Evolutionary conservation across 129 eudicot species (phyloP).

Genomic region (Flaveria sonorensis): DNA sequence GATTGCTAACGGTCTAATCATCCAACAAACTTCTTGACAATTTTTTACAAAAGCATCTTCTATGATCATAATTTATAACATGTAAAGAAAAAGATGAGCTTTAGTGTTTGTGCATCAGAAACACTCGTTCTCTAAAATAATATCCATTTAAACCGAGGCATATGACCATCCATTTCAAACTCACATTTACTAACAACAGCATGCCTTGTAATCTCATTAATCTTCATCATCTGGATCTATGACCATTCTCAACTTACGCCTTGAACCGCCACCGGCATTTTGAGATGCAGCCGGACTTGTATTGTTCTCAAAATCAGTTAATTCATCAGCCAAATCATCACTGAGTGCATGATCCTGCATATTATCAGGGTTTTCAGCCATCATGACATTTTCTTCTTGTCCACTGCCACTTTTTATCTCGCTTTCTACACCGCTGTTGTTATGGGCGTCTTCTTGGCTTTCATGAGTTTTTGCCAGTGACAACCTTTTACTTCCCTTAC

Average conservation of each 20-base stretch:
- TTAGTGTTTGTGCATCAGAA: background rate
- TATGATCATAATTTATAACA: background rate
- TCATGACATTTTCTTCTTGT: constrained; percentile 19
- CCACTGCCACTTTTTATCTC: constrained; percentile 25
- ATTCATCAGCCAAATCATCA: constrained; percentile 46
- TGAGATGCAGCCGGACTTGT: constrained; percentile 28
- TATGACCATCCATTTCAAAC: background rate
- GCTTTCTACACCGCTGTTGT: constrained; percentile 28
- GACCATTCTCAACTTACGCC: constrained; percentile 70
- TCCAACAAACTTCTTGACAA: too few species aligned
- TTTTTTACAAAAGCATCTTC: background rate
- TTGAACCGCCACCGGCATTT: constrained; percentile 32
- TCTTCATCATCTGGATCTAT: constrained; percentile 60
- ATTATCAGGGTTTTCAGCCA: constrained; percentile 25
- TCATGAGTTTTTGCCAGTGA: constrained; percentile 29
- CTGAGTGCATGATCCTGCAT: constrained; percentile 34
- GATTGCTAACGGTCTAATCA: too few species aligned
- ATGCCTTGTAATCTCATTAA: background rate
- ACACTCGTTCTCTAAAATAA: background rate
- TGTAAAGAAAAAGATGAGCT: background rate
- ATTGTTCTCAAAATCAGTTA: constrained; percentile 50
- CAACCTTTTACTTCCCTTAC: constrained; percentile 36
- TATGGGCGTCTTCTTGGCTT: background rate
- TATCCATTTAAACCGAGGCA: background rate
- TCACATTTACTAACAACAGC: constrained; percentile 8